Percentiles rank a stretch among this genome's conserved stretches.
phyloP scores from a whole-genome alignment of 177 flowering plant species.

The Telopea speciosissima region DNA sequence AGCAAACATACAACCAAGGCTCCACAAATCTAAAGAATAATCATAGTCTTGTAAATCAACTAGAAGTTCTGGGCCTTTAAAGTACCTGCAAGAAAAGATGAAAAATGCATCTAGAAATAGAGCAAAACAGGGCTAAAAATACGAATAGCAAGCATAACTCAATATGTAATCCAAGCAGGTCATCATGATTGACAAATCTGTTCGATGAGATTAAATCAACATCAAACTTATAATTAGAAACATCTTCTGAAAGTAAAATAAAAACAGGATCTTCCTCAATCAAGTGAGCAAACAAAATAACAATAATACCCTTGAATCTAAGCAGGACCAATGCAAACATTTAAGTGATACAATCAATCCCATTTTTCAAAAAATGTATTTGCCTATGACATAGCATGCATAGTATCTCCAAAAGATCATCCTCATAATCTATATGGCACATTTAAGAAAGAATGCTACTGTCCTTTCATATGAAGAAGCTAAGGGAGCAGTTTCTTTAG shows the following conservation, averaged over 20 bases:
- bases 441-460: too few relatives aligned
- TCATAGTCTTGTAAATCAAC: constrained; percentile 98
- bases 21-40: constrained; percentile 91
- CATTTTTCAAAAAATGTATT: too few relatives aligned
- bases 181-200: background rate
- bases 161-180: background rate
- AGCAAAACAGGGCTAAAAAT: constrained; percentile 3
- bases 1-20: constrained; percentile 97
- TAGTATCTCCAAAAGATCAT: background rate
- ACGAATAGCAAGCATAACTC: background rate
- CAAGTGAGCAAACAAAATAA: too few relatives aligned
- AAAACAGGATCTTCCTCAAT: too few relatives aligned
- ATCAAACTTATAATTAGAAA: background rate
- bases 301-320: too few relatives aligned
- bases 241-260: background rate
- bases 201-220: background rate
- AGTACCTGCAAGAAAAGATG: constrained; percentile 48
- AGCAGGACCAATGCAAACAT: too few relatives aligned
- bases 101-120: background rate
- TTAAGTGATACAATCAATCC: too few relatives aligned
- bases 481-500: too few relatives aligned
- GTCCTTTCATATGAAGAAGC: too few relatives aligned
- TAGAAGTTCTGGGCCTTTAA: constrained; percentile 92
- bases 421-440: background rate
- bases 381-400: background rate